Percentiles rank a stretch among this genome's conserved stretches.
phyloP scores from a whole-genome alignment of 257 asterid genomes.

The Asclepias syriaca region DNA sequence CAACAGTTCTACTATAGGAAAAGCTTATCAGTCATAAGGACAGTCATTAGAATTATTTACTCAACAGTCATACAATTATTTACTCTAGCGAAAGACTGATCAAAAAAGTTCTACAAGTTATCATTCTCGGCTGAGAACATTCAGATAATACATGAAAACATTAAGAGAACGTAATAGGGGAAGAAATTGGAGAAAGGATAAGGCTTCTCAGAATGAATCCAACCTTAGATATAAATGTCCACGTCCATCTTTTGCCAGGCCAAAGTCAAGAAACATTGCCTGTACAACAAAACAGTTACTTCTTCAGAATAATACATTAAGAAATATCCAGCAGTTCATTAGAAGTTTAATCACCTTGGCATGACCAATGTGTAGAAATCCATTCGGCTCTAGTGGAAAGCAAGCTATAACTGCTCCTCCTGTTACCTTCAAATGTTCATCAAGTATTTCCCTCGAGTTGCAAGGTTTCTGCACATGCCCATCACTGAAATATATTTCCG shows the following conservation, averaged over 20 bases:
- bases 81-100: neutral
- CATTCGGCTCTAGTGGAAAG: slow-evolving; percentile 98
- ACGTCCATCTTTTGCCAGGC: slow-evolving; percentile 87
- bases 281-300: slow-evolving; percentile 19
- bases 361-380: slow-evolving; percentile 92
- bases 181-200: slow-evolving; percentile 1
- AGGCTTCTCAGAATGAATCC: slow-evolving; percentile 13
- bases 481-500: slow-evolving; percentile 87
- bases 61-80: neutral
- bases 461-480: slow-evolving; percentile 77
- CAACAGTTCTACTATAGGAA: neutral
- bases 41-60: no score
- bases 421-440: slow-evolving; percentile 69
- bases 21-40: neutral
- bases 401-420: slow-evolving; percentile 79
- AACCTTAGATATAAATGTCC: slow-evolving; percentile 95
- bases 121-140: neutral
- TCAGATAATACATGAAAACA: neutral
- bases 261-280: slow-evolving; percentile 99
- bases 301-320: slow-evolving; percentile 7
- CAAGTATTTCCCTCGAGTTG: slow-evolving; percentile 76
- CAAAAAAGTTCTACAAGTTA: neutral
- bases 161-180: slow-evolving; percentile 7
- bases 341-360: slow-evolving; percentile 62
- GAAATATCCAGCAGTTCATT: slow-evolving; percentile 8